Percentiles rank a stretch among this genome's conserved stretches.
Conservation (phyloP, 345 rosid genomes). For the Anastatica hierochuntica region DNA sequence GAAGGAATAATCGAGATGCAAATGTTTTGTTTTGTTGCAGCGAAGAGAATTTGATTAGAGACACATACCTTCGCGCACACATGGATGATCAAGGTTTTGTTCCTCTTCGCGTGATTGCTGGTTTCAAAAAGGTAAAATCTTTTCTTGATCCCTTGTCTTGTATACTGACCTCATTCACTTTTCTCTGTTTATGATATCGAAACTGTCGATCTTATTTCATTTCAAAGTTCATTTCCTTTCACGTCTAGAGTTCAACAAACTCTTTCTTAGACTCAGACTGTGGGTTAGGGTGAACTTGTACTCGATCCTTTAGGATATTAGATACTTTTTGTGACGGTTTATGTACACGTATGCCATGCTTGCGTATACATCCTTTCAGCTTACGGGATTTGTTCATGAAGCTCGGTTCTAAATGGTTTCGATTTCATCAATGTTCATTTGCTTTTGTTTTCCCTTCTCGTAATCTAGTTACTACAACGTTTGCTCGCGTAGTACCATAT, state of each 20-base stretch:
- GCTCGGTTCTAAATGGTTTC: too few relatives aligned
- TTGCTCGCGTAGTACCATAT: not conserved
- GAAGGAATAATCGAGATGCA: not conserved
- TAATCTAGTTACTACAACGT: not conserved
- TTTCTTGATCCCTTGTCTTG: slow-evolving; percentile 5
- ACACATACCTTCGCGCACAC: slow-evolving; percentile 58
- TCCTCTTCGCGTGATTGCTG: slow-evolving; percentile 52
- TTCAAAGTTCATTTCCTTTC: too few relatives aligned
- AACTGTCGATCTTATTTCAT: too few relatives aligned
- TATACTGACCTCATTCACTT: slow-evolving; percentile 3
- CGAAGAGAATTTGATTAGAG: slow-evolving; percentile 65
- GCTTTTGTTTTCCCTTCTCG: not conserved
- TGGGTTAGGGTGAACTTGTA: too few relatives aligned
- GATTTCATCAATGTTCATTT: too few relatives aligned
- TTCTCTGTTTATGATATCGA: not conserved
- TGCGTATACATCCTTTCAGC: too few relatives aligned
- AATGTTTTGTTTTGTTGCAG: slow-evolving; percentile 38
- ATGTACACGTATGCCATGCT: too few relatives aligned
- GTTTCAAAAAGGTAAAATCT: slow-evolving; percentile 60
- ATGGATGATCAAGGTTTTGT: slow-evolving; percentile 96
- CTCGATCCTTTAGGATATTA: too few relatives aligned
- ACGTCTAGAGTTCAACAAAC: too few relatives aligned
- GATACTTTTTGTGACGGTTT: too few relatives aligned
- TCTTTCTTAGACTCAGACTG: too few relatives aligned
- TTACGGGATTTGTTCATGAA: too few relatives aligned